Evolutionary conservation across 805 yeast genomes (phyloP), one percentile per base, ranked within the genome.

Genomic region (Saccharomyces eubayanus): DNA sequence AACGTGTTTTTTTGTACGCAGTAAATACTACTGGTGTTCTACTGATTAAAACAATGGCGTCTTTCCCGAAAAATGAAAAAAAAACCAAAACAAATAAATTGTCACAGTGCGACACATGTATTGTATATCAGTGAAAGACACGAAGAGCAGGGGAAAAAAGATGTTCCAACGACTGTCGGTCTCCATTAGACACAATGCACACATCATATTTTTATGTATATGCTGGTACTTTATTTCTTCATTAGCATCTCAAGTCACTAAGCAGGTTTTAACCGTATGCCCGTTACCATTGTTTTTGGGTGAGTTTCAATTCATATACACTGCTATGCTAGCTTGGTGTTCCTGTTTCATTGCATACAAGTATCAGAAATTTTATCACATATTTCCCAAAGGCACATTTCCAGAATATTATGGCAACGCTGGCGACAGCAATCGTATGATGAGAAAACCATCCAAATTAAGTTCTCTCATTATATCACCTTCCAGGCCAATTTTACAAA

Each of bases 201-300:
- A 70, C 55, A 74, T 76, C 8, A 61, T 77, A 1, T 53, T 71
- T 2, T 61, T 77, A 21, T 83, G 88, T 62, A 59, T 80, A 16
- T 57, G 74, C 41, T 85, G 89, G 89, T 85, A 84, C 60, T 60
- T 74, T 20, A 75, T 81, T 10, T 83, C 87, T 11, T 79, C 88
- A 2, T 61, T 81, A 2, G 85, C 87, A 1, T 80, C 89, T 0
- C 89, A 84, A 59, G 71, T 81, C 31, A 83, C 87, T 2, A 84
- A 83, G 57, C 43, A 69, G 14, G 81, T 84, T 2, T 68, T 85
- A 46, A 74, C 74, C 12, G 73, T 75, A 54, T 81, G 83, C 62
- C 79, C 81, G 1, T 78, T 76, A 62, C 89, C 90, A 1, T 67
- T 84, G 14, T 82, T 84, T 51, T 69, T 85, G 41, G 84, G 87